A percentile compares a stretch with the other conserved stretches of the same genome.
phyloP scores from a whole-genome alignment of 495 filamentous ascomycete species.

The Neohortaea acidophila region DNA sequence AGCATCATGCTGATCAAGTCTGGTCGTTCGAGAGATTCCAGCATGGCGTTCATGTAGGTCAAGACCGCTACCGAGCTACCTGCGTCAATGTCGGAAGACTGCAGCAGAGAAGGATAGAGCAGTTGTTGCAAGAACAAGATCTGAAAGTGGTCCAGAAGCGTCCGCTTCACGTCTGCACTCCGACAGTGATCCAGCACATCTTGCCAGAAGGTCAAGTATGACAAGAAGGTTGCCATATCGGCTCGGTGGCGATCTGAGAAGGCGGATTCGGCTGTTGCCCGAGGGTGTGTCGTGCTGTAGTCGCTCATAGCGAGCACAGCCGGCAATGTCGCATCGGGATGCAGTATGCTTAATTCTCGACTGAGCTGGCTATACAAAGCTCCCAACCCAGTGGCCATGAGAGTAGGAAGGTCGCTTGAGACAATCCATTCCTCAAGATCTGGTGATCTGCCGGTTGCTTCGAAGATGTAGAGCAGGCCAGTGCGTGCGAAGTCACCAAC shows the following conservation, averaged over 20 bases:
- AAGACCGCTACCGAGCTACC: constrained; percentile 92
- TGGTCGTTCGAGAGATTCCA: constrained; percentile 79
- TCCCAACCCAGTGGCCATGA: constrained; percentile 93
- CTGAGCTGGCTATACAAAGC: constrained; percentile 94
- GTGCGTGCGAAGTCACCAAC: constrained; percentile 96
- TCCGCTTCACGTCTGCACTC: constrained; percentile 79
- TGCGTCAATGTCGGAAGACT: constrained; percentile 92
- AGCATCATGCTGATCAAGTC: constrained; percentile 86
- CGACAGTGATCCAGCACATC: constrained; percentile 91
- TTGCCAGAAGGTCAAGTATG: constrained; percentile 93
- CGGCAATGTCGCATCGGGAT: constrained; percentile 50
- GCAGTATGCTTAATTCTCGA: constrained; percentile 33
- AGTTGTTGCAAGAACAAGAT: constrained; percentile 91
- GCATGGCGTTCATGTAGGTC: constrained; percentile 79
- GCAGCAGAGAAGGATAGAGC: constrained; percentile 87
- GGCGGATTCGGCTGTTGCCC: constrained; percentile 52
- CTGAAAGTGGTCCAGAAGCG: constrained; percentile 89
- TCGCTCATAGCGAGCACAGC: constrained; percentile 77
- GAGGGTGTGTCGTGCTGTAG: constrained; percentile 46
- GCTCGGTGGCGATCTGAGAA: constrained; percentile 54
- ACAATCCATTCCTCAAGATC: constrained; percentile 88
- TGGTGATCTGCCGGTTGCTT: constrained; percentile 69
- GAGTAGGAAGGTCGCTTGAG: constrained; percentile 84
- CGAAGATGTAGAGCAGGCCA: constrained; percentile 86
- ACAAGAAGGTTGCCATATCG: constrained; percentile 83